Evolutionary conservation across 2,329 filamentous ascomycete genomes (phyloP), one percentile per base, ranked within the genome.

Genomic region (Claviceps pazoutovae): DNA sequence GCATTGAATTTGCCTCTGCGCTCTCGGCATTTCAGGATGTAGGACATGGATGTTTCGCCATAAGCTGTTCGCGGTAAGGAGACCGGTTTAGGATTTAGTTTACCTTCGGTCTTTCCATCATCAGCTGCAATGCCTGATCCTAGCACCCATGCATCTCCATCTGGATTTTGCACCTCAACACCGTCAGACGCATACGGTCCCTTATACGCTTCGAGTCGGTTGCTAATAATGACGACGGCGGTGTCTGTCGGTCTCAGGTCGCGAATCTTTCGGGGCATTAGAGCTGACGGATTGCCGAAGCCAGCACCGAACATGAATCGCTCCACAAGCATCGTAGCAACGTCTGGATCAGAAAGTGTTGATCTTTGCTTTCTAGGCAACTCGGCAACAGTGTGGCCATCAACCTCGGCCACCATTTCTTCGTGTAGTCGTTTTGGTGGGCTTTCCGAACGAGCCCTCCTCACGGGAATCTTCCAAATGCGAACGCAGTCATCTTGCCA

Each of bases 1-100:
- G 79, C 70, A 54, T 87, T 74, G 61, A 98, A 96, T 60, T 84
- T 91, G 50, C 93, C 93, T 51, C 93, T 80, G 51, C 84, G 76
- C 39, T 82, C 74, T 56, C 88, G 80, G 51, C 80, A 81, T 58
- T 88, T 86, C 62, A 95, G 76, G 53, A 98, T 83, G 66, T 98
- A 98, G 53, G 85, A 95, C 58, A 96, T 72, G 5, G 88, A 83
- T 46, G 83, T 80, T 30, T 72, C 71, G 1, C 79, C 79, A 5
- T 83, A 84, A 19, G 72, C 69, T 0, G 87, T 86, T 0, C 73
- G 73, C 0, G 93, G 93, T 2, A 97, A 74, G 61, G 54, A 2
- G 53, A 54, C 21, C 63, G 55, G 19, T 60, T 59, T 42, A 63
- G 39, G 58, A 54, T 2, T 66, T 49, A 17, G 56, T 50, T 21